Evolutionary conservation across 2,329 filamentous ascomycete genomes (phyloP), one percentile per base, ranked within the genome.

Genomic region (Blastomyces percursus): DNA sequence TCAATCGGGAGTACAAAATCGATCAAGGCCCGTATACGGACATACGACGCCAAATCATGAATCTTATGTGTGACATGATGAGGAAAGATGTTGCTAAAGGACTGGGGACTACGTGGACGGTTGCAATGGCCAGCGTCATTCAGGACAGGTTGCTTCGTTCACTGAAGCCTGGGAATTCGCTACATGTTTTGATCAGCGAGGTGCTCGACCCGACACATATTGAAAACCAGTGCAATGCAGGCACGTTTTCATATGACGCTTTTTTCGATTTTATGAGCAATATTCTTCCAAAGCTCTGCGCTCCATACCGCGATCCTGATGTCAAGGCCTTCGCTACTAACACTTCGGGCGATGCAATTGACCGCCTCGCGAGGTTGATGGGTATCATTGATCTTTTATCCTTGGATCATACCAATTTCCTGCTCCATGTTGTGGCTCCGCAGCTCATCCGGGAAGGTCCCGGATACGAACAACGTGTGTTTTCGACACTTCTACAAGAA

Each of bases 121-220:
- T 84, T 27, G 82, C 83, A n/a, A 85, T 86, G 78, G 84, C 84
- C n/a, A 82, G 85, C 55, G 84, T 86, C 64, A 82, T 87, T 54
- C 80, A 83, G 57, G 80, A 81, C 59, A 86, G 85, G 67, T 75
- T 87, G 30, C 71, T 86, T 48, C 80, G 81, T 35, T 79, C 86
- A 64, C 72, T 87, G 60, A 83, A 80, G 68, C 79, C 81, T 27
- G 83, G 83, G 6, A 86, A 85, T 69, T 84, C 82, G 4, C 81
- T 86, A 71, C 78, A 86, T 68, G 80, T 79, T 16, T 73, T 85
- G 62, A 84, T 87, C 58, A 82, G 81, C 24, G 84, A 86, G 65
- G 81, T 82, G 1, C 72, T 87, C 30, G 85, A 87, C 66, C 80
- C 83, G 2, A 80, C 82, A 16, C 74, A 82, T 65, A 80, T 87